Evolutionary conservation across 345 rosid species (phyloP).

Genomic region (Eucalyptus tenuipes): DNA sequence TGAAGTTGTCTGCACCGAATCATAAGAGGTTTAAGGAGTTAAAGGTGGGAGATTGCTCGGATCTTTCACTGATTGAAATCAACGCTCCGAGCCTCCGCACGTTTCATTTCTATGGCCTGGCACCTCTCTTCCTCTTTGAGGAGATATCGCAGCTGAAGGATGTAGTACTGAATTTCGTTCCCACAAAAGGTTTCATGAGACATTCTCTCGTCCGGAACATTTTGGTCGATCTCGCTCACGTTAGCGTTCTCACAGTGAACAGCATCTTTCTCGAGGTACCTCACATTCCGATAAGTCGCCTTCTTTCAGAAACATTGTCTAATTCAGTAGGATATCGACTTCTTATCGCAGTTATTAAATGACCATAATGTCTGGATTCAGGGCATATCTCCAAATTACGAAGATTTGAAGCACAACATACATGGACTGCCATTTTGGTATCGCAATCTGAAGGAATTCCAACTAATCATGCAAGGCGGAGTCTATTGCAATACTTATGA

Average conservation of each 20-base stretch:
- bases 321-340: background rate
- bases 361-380: background rate
- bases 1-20: background rate
- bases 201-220: background rate
- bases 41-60: background rate
- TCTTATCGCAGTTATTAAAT: background rate
- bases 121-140: background rate
- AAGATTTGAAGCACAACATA: background rate
- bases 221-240: background rate
- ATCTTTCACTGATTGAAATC: background rate
- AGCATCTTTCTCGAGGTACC: slow-evolving; percentile 8
- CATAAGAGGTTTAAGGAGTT: background rate
- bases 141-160: background rate
- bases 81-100: background rate
- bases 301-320: background rate
- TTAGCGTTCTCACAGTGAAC: background rate
- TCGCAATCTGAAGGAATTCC: slow-evolving; percentile 2
- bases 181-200: background rate
- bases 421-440: background rate
- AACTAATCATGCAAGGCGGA: slow-evolving; percentile 2
- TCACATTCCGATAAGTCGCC: background rate
- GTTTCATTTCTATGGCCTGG: background rate
- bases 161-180: background rate
- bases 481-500: background rate
- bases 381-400: background rate